phyloP scores from a whole-genome alignment of 2,329 filamentous ascomycete species.

The Clarireedia hainanense region DNA sequence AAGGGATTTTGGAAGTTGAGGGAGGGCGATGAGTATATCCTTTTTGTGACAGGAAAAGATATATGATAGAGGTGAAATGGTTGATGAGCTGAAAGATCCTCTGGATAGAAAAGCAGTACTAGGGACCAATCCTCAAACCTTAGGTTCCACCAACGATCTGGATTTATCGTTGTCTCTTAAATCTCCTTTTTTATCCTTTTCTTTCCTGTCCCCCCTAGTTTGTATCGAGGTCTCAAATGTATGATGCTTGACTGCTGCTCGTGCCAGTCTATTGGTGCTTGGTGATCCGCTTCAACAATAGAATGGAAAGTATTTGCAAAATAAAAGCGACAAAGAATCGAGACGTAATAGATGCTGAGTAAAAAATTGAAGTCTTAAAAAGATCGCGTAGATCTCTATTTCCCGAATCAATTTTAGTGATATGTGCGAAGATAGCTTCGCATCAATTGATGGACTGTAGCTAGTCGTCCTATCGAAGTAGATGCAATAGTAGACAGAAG shows the following conservation, averaged over 20 bases:
- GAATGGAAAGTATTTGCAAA: neutral
- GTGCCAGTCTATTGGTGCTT: neutral
- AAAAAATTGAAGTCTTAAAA: neutral
- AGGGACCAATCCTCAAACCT: slow-evolving; percentile 32
- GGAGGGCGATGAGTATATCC: neutral
- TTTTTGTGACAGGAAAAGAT: slow-evolving; percentile 14
- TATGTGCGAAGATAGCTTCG: too few species aligned
- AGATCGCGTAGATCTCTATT: slow-evolving; percentile 1
- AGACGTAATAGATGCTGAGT: neutral
- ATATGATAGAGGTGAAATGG: slow-evolving; percentile 21
- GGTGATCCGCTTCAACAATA: neutral
- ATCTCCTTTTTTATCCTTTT: neutral
- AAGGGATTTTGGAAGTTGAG: slow-evolving; percentile 28
- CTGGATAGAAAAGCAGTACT: slow-evolving; percentile 27
- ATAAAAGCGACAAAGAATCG: neutral
- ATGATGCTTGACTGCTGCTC: neutral
- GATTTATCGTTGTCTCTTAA: slow-evolving; percentile 12
- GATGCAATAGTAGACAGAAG: too few species aligned
- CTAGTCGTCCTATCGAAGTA: too few species aligned
- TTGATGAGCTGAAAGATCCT: slow-evolving; percentile 24
- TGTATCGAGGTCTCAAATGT: neutral
- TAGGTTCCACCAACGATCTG: slow-evolving; percentile 24
- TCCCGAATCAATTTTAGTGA: neutral
- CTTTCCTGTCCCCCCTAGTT: neutral
- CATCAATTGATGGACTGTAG: too few species aligned